A percentile compares a stretch with the other conserved stretches of the same genome.
These are phyloP conservation scores for Musa troglodytarum DNA, from an alignment of 176 grass and related monocot species.

Conservation along the genomic window DNA sequence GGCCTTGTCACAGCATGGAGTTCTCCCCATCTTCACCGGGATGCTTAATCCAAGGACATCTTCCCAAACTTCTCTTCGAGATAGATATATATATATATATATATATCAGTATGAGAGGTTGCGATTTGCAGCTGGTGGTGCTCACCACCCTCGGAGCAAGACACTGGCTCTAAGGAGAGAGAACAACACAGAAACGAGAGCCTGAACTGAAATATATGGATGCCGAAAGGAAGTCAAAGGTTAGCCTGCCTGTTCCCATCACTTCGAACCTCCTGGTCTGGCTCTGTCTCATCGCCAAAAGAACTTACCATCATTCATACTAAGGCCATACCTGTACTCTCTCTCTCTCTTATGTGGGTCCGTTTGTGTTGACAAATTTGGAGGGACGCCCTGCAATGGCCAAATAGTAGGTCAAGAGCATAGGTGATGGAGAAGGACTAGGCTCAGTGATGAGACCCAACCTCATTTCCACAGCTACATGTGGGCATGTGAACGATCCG, in stretches of 20 bases:
- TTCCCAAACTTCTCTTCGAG: too few relatives aligned
- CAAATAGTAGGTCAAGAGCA: not conserved
- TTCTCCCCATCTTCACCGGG: conserved; percentile 54
- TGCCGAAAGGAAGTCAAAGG: conserved; percentile 51
- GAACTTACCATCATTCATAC: too few relatives aligned
- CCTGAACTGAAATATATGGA: conserved; percentile 19
- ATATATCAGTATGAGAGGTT: too few relatives aligned
- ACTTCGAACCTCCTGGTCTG: conserved; percentile 30
- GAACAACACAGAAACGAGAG: conserved; percentile 22
- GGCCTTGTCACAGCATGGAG: conserved; percentile 92
- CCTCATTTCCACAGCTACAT: not conserved
- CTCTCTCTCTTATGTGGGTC: too few relatives aligned
- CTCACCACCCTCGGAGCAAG: not conserved
- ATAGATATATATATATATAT: too few relatives aligned
- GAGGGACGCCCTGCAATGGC: not conserved
- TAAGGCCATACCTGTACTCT: too few relatives aligned
- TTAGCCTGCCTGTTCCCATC: conserved; percentile 47
- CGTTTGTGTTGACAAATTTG: not conserved
- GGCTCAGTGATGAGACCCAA: not conserved
- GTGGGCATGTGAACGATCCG: not conserved
- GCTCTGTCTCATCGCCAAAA: not conserved
- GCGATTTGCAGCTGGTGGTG: too few relatives aligned
- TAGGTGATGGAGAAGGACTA: not conserved
- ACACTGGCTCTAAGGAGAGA: conserved; percentile 46
- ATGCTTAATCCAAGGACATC: too few relatives aligned